These are phyloP conservation scores for Zygosaccharomyces gambellarensis DNA, from an alignment of 805 yeast genomes.

Conservation along the genomic window DNA sequence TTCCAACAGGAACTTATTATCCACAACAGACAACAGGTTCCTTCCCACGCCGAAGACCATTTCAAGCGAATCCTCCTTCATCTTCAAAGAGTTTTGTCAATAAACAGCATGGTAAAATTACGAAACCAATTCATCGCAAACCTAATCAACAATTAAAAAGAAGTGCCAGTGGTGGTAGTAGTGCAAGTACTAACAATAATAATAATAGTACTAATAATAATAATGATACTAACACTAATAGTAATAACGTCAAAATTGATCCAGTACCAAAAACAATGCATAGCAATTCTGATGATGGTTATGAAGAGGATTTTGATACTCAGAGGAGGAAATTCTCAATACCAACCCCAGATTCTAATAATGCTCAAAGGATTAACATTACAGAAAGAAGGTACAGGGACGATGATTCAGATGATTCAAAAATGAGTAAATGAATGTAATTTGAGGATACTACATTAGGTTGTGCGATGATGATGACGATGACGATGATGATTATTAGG, in stretches of 20 bases:
- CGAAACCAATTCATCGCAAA: conserved; percentile 17
- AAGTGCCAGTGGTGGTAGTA: neutral
- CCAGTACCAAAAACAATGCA: conserved; percentile 1
- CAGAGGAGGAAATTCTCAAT: conserved; percentile 11
- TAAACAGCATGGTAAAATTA: conserved; percentile 15
- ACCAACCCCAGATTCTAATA: conserved; percentile 19
- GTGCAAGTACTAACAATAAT: neutral
- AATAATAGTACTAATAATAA: neutral
- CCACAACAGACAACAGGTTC: conserved; percentile 13
- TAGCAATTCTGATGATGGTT: neutral
- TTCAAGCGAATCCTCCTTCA: conserved; percentile 10
- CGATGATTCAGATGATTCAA: neutral
- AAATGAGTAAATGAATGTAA: neutral
- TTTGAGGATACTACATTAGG: neutral
- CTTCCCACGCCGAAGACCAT: conserved; percentile 16
- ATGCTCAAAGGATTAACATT: conserved; percentile 1
- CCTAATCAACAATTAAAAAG: conserved; percentile 12
- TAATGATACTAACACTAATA: neutral
- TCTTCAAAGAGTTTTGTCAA: conserved; percentile 12
- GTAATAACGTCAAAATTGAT: neutral
- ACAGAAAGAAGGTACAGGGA: neutral
- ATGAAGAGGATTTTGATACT: conserved; percentile 4
- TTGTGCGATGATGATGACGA: neutral
- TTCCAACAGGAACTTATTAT: conserved; percentile 14
- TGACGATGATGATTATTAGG: neutral